Conservation (phyloP, 495 filamentous ascomycete species). For the Astrocystis sublimbata region DNA sequence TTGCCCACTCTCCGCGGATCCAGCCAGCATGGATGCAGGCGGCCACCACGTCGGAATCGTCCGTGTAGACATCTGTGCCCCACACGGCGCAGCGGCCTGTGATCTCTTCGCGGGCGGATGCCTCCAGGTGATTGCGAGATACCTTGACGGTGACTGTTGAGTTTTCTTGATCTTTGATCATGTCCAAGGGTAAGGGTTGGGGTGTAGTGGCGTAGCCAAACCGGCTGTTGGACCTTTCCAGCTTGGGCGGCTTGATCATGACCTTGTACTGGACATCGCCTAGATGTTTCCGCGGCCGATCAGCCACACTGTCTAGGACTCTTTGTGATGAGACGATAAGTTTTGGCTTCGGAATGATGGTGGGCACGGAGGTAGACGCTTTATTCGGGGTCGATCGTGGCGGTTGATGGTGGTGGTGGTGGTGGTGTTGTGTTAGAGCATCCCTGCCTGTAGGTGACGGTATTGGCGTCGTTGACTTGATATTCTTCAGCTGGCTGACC, state of each 20-base stretch:
- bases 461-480: slow-evolving; percentile 53
- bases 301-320: slow-evolving; percentile 66
- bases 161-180: slow-evolving; percentile 81
- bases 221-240: slow-evolving; percentile 51
- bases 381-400: slow-evolving; percentile 38
- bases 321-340: slow-evolving; percentile 64
- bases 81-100: slow-evolving; percentile 75
- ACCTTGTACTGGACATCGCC: slow-evolving; percentile 58
- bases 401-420: slow-evolving; percentile 42
- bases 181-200: slow-evolving; percentile 63
- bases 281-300: slow-evolving; percentile 76
- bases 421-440: slow-evolving; percentile 40
- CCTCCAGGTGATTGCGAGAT: slow-evolving; percentile 71
- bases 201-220: slow-evolving; percentile 71
- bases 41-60: slow-evolving; percentile 91
- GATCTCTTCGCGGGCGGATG: slow-evolving; percentile 73
- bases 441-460: slow-evolving; percentile 58
- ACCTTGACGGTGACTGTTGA: slow-evolving; percentile 88
- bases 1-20: slow-evolving; percentile 83
- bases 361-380: slow-evolving; percentile 40
- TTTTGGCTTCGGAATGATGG: slow-evolving; percentile 58
- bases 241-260: slow-evolving; percentile 57
- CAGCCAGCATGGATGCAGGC: slow-evolving; percentile 92
- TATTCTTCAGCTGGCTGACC: slow-evolving; percentile 41
- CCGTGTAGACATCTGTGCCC: slow-evolving; percentile 93